Conservation (phyloP, 176 grass and related monocot genomes). For the Oryza longistaminata region DNA sequence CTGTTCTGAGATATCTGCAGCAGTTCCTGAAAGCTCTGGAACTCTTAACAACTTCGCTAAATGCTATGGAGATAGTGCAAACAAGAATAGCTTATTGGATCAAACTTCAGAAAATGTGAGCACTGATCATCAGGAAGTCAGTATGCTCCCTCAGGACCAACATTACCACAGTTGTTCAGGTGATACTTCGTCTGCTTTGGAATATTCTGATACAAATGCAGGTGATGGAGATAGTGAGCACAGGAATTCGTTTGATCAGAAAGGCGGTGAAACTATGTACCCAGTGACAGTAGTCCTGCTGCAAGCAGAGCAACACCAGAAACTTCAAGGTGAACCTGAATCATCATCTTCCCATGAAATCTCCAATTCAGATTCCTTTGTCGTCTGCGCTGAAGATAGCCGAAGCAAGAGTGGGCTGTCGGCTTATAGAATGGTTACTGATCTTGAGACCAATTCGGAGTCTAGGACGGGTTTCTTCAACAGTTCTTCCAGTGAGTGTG, state of each 20-base stretch:
- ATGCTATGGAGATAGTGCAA: constrained; percentile 14
- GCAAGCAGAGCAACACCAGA: neutral
- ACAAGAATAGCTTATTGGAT: constrained; percentile 14
- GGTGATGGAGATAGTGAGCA: constrained; percentile 9
- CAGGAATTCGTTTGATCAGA: constrained; percentile 4
- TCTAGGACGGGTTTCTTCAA: constrained; percentile 43
- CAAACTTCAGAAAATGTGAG: constrained; percentile 21
- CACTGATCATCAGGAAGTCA: neutral
- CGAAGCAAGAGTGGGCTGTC: neutral
- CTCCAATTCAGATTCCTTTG: constrained; percentile 28
- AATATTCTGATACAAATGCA: constrained; percentile 13
- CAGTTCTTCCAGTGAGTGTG: neutral
- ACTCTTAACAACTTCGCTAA: constrained; percentile 6
- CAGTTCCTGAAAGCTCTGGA: neutral
- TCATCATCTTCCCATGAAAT: constrained; percentile 6
- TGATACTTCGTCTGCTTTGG: constrained; percentile 33
- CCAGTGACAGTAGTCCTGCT: constrained; percentile 7
- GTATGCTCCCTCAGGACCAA: neutral
- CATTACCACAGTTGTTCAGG: neutral
- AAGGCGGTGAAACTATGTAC: neutral
- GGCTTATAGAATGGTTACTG: neutral
- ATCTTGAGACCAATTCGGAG: constrained; percentile 23
- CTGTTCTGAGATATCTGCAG: neutral
- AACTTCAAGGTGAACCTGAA: neutral
- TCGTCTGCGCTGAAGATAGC: neutral